These are phyloP conservation scores for Arctium minus DNA, from an alignment of 129 eudicot genomes.

Conservation along the genomic window DNA sequence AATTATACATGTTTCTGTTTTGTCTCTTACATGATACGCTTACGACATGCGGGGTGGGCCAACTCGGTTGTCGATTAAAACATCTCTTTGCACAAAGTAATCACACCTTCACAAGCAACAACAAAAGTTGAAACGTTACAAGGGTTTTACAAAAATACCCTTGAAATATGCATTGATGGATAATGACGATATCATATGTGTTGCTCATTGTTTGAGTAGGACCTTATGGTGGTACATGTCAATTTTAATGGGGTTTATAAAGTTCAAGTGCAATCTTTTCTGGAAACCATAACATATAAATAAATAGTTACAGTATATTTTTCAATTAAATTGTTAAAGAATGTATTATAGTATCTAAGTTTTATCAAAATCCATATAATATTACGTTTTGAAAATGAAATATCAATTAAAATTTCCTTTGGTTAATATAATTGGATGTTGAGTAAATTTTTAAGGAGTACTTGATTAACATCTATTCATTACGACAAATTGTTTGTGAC, in stretches of 20 bases:
- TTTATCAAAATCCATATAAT: not conserved
- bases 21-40: not conserved
- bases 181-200: slow-evolving; percentile 4
- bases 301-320: not conserved
- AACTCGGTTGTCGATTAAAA: not conserved
- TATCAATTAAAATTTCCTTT: not conserved
- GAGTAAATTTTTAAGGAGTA: not conserved
- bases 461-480: too few species aligned
- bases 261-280: slow-evolving; percentile 27
- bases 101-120: not conserved
- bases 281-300: slow-evolving; percentile 17
- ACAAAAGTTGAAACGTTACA: not conserved
- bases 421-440: not conserved
- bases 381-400: not conserved
- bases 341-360: not conserved
- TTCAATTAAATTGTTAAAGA: not conserved
- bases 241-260: slow-evolving; percentile 10
- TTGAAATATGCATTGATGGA: not conserved
- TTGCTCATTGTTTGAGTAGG: slow-evolving; percentile 9
- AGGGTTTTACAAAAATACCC: not conserved
- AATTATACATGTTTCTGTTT: not conserved
- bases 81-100: not conserved
- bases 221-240: slow-evolving; percentile 21
- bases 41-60: too few species aligned
- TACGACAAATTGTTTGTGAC: not conserved